Evolutionary conservation across 2,329 filamentous ascomycete species (phyloP).

Genomic region (Chrysoporthe deuterocubensis): DNA sequence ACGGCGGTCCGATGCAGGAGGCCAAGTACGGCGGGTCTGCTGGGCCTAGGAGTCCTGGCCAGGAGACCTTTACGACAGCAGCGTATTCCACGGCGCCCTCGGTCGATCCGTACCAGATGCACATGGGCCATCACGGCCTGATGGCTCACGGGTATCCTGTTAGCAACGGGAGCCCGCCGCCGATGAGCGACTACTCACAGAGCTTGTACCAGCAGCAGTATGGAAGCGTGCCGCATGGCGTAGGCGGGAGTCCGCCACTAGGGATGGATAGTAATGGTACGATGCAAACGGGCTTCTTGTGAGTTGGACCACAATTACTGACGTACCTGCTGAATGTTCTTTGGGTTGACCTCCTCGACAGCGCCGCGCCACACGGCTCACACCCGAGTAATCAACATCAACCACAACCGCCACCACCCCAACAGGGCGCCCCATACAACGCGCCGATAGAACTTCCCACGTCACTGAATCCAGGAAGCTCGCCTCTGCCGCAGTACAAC

Average conservation of each 20-base stretch:
- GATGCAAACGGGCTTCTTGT: conserved; percentile 36
- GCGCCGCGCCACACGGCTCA: conserved; percentile 25
- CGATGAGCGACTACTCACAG: conserved; percentile 29
- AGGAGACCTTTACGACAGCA: conserved; percentile 34
- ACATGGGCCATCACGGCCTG: conserved; percentile 22
- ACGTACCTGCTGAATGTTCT: not conserved
- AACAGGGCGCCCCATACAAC: not conserved
- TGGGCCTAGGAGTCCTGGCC: conserved; percentile 42
- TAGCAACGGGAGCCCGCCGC: conserved; percentile 29
- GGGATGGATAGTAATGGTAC: conserved; percentile 16
- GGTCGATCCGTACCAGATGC: conserved; percentile 35
- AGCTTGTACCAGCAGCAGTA: conserved; percentile 22
- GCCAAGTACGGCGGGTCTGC: conserved; percentile 31
- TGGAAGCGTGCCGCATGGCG: not conserved
- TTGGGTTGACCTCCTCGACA: conserved; percentile 26
- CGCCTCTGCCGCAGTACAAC: conserved; percentile 42
- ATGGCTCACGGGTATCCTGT: conserved; percentile 22
- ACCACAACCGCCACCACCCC: conserved; percentile 21
- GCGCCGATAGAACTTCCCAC: conserved; percentile 43
- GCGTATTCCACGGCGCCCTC: conserved; percentile 32
- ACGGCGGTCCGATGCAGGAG: conserved; percentile 35
- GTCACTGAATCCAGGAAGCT: conserved; percentile 37
- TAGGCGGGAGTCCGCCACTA: conserved; percentile 13
- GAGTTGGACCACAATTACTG: conserved; percentile 26
- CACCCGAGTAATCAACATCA: conserved; percentile 1